phyloP scores from a whole-genome alignment of 1,284 basidiomycete genomes.

The Rhodotorula glutinis region DNA sequence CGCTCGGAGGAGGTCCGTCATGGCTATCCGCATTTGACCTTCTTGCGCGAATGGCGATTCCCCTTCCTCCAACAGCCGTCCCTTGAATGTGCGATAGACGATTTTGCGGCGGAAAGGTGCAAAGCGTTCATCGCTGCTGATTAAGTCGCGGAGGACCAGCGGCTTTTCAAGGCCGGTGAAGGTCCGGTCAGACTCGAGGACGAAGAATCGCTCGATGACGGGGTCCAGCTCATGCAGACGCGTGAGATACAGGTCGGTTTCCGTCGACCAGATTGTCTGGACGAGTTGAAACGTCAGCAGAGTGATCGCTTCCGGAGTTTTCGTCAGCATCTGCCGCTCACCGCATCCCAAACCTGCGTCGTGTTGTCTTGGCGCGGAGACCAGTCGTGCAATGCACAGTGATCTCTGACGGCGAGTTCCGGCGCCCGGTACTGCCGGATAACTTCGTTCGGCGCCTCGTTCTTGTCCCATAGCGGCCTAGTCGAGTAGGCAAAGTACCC shows the following conservation, averaged over 20 bases:
- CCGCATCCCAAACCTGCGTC: constrained; percentile 55
- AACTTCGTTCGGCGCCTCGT: constrained; percentile 54
- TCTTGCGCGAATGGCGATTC: constrained; percentile 51
- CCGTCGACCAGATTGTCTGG: constrained; percentile 49
- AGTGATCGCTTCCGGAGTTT: no score
- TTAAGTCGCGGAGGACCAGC: constrained; percentile 52
- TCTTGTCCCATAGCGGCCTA: constrained; percentile 63
- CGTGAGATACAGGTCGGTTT: constrained; percentile 67
- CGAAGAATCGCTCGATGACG: constrained; percentile 63
- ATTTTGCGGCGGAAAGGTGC: constrained; percentile 58
- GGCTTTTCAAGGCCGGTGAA: constrained; percentile 63
- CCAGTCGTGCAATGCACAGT: constrained; percentile 62
- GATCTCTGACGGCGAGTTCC: constrained; percentile 51
- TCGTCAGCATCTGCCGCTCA: constrained; percentile 51
- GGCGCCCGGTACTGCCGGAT: constrained; percentile 61
- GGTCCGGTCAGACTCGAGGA: constrained; percentile 64
- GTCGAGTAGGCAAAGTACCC: constrained; percentile 55
- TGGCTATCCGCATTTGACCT: constrained; percentile 47
- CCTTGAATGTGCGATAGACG: constrained; percentile 49
- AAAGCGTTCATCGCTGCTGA: constrained; percentile 46
- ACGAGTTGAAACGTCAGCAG: no score
- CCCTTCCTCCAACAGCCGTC: constrained; percentile 42
- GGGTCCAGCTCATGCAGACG: constrained; percentile 63
- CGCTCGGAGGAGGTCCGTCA: constrained; percentile 30
- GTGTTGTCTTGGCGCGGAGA: constrained; percentile 18